Evolutionary conservation across 148 eudicot species (phyloP).

Genomic region (Talinum fruticosum): DNA sequence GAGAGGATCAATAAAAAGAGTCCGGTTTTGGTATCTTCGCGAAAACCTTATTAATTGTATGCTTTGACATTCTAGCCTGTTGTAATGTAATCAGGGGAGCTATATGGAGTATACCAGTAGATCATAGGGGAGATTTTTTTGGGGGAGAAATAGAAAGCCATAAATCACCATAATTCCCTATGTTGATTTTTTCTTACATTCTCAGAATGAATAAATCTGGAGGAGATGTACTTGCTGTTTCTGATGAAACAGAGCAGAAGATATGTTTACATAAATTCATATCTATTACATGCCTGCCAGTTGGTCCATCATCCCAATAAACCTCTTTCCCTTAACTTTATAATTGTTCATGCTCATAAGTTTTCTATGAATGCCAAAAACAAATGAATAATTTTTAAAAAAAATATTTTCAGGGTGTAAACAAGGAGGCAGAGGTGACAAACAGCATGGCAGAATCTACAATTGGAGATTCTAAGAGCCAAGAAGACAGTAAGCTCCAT

Average conservation of each 20-base stretch:
- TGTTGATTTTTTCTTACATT: not conserved
- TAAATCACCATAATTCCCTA: not conserved
- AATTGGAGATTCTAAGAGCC: not conserved
- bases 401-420: conserved; percentile 10
- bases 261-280: conserved; percentile 5
- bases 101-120: conserved; percentile 4
- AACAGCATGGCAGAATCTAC: conserved; percentile 9
- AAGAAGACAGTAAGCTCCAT: conserved; percentile 6
- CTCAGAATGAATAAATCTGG: not conserved
- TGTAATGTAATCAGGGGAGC: not conserved
- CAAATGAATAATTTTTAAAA: not conserved
- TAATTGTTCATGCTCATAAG: not conserved
- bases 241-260: not conserved
- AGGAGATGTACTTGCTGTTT: not conserved
- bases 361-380: not conserved
- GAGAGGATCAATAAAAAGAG: too few species aligned
- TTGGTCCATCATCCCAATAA: conserved; percentile 7
- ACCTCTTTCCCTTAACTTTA: not conserved
- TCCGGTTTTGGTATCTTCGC: too few species aligned
- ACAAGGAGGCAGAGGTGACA: conserved; percentile 17
- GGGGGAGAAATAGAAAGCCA: not conserved
- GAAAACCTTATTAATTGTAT: not conserved
- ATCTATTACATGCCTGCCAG: not conserved
- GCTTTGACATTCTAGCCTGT: not conserved
- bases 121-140: not conserved